Conservation (phyloP, 2,329 filamentous ascomycete species). For the Claviceps sp. region DNA sequence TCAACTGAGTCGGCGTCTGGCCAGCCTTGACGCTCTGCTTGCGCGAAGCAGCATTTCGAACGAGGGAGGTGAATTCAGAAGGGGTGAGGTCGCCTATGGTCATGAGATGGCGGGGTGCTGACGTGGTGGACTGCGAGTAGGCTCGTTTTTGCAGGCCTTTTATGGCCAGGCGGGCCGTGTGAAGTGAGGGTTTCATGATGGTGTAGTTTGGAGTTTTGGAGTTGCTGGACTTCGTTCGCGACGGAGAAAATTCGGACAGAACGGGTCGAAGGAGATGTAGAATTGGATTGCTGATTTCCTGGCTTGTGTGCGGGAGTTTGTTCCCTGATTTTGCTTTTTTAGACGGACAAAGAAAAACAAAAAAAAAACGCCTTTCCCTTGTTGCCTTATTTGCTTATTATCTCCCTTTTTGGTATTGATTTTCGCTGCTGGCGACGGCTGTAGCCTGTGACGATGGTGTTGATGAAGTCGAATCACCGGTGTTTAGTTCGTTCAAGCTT, state of each 20-base stretch:
- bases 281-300: too few species aligned
- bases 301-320: too few species aligned
- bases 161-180: constrained; percentile 20
- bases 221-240: not conserved
- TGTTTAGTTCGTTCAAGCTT: not conserved
- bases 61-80: constrained; percentile 64
- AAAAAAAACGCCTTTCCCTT: not conserved
- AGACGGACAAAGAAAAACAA: too few species aligned
- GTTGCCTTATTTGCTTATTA: not conserved
- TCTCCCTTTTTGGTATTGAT: not conserved
- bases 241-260: too few species aligned
- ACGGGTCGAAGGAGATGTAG: too few species aligned
- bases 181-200: constrained; percentile 21
- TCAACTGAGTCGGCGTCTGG: constrained; percentile 37
- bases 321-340: too few species aligned
- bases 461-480: not conserved
- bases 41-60: constrained; percentile 66
- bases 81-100: constrained; percentile 79
- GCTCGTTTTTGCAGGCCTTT: constrained; percentile 27
- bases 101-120: constrained; percentile 66
- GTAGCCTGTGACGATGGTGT: not conserved
- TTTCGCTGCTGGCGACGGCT: not conserved
- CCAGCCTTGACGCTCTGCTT: constrained; percentile 67
- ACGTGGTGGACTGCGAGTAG: constrained; percentile 25
- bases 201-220: not conserved